phyloP scores from a whole-genome alignment of 495 filamentous ascomycete species.

The Podospora fimiseda region DNA sequence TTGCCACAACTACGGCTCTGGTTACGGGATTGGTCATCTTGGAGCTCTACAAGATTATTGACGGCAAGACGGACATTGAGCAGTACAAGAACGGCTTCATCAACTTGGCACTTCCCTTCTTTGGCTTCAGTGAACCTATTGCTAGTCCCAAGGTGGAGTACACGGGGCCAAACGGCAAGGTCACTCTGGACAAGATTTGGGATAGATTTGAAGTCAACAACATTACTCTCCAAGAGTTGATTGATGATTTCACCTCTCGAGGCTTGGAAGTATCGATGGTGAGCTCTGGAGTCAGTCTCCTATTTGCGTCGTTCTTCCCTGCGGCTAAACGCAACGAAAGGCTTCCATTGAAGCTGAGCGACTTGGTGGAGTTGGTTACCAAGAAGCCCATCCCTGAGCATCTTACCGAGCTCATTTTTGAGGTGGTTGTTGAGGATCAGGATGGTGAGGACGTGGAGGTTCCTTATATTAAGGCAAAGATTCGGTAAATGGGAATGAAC shows the following conservation, averaged over 20 bases:
- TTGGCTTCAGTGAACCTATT: conserved; percentile 96
- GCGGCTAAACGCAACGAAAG: conserved; percentile 77
- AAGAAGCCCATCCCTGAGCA: conserved; percentile 88
- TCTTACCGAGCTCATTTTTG: conserved; percentile 93
- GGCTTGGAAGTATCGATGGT: conserved; percentile 87
- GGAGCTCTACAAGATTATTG: conserved; percentile 94
- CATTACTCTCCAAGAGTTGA: conserved; percentile 74
- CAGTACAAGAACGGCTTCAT: conserved; percentile 99
- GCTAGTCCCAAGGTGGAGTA: conserved; percentile 88
- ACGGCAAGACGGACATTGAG: conserved; percentile 89
- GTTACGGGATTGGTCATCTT: conserved; percentile 90
- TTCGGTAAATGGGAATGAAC: conserved; percentile 23
- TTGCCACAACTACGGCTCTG: conserved; percentile 93
- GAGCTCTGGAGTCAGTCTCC: conserved; percentile 87
- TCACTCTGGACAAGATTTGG: conserved; percentile 92
- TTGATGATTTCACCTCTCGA: conserved; percentile 70
- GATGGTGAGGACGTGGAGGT: conserved; percentile 94
- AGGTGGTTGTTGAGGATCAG: conserved; percentile 86
- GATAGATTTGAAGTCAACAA: conserved; percentile 92
- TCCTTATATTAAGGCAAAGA: conserved; percentile 89
- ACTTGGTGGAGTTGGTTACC: conserved; percentile 80
- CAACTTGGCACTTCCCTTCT: conserved; percentile 94
- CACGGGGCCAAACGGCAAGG: conserved; percentile 63
- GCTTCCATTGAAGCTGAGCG: conserved; percentile 56
- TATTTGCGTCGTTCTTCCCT: conserved; percentile 97